Evolutionary conservation across 148 eudicot genomes (phyloP).

Genomic region (Chenopodium formosanum): DNA sequence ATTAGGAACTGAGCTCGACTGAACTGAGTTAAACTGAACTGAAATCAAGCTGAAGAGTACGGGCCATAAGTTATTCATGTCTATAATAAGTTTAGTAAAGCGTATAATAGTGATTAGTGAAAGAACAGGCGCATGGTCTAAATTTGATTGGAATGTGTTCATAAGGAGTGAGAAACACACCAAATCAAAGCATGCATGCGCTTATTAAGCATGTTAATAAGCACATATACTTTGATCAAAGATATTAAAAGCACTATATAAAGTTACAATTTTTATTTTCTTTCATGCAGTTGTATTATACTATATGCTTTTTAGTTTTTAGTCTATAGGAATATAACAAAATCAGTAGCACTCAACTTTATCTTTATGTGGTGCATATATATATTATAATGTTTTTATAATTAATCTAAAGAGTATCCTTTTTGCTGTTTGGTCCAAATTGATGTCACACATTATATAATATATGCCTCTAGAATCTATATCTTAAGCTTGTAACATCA

Average conservation of each 20-base stretch:
- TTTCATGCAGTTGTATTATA: no score
- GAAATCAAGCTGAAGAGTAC: no score
- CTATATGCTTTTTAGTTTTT: no score
- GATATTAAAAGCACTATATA: no score
- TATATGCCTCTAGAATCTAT: conserved; percentile 23
- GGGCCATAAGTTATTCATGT: no score
- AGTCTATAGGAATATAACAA: neutral
- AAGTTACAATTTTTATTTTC: no score
- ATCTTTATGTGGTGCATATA: neutral
- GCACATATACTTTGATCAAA: conserved; percentile 18
- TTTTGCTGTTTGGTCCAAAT: conserved; percentile 29
- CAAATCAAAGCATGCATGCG: conserved; percentile 14
- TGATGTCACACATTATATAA: conserved; percentile 18
- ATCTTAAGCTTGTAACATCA: conserved; percentile 27
- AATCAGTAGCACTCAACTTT: conserved; percentile 7
- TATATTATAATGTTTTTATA: neutral
- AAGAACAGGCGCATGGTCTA: neutral
- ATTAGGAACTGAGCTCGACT: no score
- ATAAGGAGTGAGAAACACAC: neutral
- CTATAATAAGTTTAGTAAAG: no score
- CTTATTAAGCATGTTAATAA: conserved; percentile 8
- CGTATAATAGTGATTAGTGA: neutral
- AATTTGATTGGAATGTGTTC: neutral
- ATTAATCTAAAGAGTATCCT: conserved; percentile 11
- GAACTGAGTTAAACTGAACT: no score